Conservation (phyloP, 441 rosid species). For the Populus hybrid region DNA sequence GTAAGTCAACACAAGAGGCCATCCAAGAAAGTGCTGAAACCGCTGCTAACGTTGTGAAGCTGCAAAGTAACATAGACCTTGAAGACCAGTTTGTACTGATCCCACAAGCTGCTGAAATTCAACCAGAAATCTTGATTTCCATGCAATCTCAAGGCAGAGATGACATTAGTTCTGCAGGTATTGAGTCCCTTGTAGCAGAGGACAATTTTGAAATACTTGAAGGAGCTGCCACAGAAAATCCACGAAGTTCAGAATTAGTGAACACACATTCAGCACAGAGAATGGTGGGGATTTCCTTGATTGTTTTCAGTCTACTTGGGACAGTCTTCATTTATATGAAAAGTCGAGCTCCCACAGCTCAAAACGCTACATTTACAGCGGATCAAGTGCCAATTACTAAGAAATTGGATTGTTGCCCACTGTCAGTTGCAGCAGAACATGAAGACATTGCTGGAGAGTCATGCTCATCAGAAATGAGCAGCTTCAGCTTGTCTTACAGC, state of each 20-base stretch:
- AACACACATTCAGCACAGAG: constrained; percentile 8
- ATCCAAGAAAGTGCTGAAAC: constrained; percentile 19
- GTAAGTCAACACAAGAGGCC: constrained; percentile 12
- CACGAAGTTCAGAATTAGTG: constrained; percentile 17
- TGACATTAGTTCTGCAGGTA: constrained; percentile 6
- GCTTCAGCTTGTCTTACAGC: constrained; percentile 43
- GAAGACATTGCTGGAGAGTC: constrained; percentile 37
- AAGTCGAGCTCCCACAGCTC: constrained; percentile 25
- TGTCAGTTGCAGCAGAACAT: constrained; percentile 25
- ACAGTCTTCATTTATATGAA: constrained; percentile 35
- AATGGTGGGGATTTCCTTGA: constrained; percentile 29
- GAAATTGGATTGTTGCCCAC: constrained; percentile 30
- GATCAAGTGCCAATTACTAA: constrained; percentile 21
- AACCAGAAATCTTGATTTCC: constrained; percentile 14
- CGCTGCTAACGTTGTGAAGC: constrained; percentile 18
- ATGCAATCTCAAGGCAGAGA: constrained; percentile 18
- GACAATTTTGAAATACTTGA: constrained; percentile 13
- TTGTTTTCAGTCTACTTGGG: constrained; percentile 41
- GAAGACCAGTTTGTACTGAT: constrained; percentile 13
- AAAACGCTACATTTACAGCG: constrained; percentile 19
- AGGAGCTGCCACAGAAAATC: constrained; percentile 13
- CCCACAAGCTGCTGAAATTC: constrained; percentile 17
- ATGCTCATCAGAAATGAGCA: constrained; percentile 76
- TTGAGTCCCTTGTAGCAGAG: constrained; percentile 16
- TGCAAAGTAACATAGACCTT: constrained; percentile 13